A percentile compares a stretch with the other conserved stretches of the same genome.
Conservation (phyloP, 2,329 filamentous ascomycete species). For the Leptographium lundbergii region DNA sequence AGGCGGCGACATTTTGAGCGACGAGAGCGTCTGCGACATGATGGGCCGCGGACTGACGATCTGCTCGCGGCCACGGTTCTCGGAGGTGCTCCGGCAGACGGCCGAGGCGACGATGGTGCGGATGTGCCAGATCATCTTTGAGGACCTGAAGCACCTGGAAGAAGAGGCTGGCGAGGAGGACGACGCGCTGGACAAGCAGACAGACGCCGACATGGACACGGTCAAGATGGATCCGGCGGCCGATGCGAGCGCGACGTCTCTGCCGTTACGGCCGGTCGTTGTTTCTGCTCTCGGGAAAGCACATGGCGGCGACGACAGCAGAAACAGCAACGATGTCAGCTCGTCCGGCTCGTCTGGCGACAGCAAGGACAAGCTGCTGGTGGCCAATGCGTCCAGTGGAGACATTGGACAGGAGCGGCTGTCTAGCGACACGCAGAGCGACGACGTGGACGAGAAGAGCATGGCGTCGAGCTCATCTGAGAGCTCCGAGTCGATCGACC, state of each 20-base stretch:
- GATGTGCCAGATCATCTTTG: slow-evolving; percentile 98
- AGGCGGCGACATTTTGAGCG: slow-evolving; percentile 83
- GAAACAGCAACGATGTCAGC: background rate
- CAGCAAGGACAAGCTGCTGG: background rate
- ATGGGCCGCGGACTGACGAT: slow-evolving; percentile 97
- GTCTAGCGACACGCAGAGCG: slow-evolving; percentile 5
- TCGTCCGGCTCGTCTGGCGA: background rate
- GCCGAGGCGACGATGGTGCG: slow-evolving; percentile 96
- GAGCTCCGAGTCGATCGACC: slow-evolving; percentile 35
- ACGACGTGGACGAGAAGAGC: slow-evolving; percentile 11
- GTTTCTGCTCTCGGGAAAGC: background rate
- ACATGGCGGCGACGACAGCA: background rate
- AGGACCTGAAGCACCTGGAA: slow-evolving; percentile 78
- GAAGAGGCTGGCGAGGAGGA: slow-evolving; percentile 57
- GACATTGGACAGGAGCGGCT: background rate
- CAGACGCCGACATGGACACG: slow-evolving; percentile 56
- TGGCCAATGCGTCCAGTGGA: slow-evolving; percentile 1
- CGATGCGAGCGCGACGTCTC: background rate
- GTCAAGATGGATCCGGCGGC: slow-evolving; percentile 66
- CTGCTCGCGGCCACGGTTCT: slow-evolving; percentile 87
- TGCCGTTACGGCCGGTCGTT: too few relatives aligned
- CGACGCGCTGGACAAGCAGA: slow-evolving; percentile 51
- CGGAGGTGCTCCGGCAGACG: slow-evolving; percentile 77
- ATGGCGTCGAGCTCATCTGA: slow-evolving; percentile 11
- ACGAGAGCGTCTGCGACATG: slow-evolving; percentile 98